Percentiles rank a stretch among this genome's conserved stretches.
These are phyloP conservation scores for Hypoxylon subgilvum DNA, from an alignment of 495 filamentous ascomycete genomes.

Conservation along the genomic window DNA sequence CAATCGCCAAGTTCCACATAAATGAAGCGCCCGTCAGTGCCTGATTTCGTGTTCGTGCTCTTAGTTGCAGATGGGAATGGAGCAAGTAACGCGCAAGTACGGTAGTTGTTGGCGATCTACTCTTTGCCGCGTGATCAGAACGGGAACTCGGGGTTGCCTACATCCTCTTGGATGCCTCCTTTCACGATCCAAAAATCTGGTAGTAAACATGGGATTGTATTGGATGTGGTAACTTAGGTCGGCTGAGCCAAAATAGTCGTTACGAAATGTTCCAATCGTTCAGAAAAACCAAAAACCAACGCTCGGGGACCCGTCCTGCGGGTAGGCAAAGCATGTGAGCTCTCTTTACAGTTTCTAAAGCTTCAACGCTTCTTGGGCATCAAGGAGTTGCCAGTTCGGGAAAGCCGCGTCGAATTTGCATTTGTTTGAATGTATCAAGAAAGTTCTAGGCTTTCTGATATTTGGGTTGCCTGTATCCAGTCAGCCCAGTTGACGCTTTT, in stretches of 20 bases:
- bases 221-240: constrained; percentile 3
- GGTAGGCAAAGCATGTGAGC: constrained; percentile 20
- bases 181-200: constrained; percentile 6
- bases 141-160: background rate
- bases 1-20: constrained; percentile 34
- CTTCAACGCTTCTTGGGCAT: constrained; percentile 14
- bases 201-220: constrained; percentile 10
- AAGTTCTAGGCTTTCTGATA: constrained; percentile 28
- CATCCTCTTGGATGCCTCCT: constrained; percentile 4
- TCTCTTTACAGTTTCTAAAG: no score
- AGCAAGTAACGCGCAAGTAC: background rate
- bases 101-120: constrained; percentile 27
- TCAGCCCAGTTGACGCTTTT: constrained; percentile 7
- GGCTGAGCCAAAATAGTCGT: no score
- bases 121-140: constrained; percentile 31
- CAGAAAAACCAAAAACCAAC: no score
- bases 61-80: constrained; percentile 11
- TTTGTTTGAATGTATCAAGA: constrained; percentile 16
- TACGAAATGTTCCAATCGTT: no score
- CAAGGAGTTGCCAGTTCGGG: constrained; percentile 24
- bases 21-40: constrained; percentile 9
- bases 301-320: constrained; percentile 16
- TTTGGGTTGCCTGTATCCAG: no score
- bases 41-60: constrained; percentile 13
- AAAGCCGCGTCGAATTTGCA: constrained; percentile 24